Conservation (phyloP, 2,329 filamentous ascomycete species). For the Leptographium radiaticola region DNA sequence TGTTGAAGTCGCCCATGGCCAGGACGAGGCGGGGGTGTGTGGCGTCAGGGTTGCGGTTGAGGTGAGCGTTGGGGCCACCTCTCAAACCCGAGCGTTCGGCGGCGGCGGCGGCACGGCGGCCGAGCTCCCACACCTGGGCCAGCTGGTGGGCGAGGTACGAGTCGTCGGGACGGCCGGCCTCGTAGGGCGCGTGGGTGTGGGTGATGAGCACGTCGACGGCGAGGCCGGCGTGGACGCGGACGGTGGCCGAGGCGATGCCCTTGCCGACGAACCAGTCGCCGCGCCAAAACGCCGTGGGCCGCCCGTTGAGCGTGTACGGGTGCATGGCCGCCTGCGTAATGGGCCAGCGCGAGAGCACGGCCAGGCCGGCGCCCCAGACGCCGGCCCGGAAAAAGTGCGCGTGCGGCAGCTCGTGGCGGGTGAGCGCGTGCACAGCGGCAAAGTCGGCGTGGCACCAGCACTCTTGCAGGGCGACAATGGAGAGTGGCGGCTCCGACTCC, state of each 20-base stretch:
- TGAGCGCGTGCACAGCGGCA: slow-evolving; percentile 57
- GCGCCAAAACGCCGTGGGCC: slow-evolving; percentile 84
- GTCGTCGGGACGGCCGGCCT: slow-evolving; percentile 51
- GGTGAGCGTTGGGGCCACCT: too few relatives aligned
- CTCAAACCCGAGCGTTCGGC: slow-evolving; percentile 41
- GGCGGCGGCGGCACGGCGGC: slow-evolving; percentile 75
- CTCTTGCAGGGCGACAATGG: slow-evolving; percentile 61
- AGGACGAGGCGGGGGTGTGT: slow-evolving; percentile 66
- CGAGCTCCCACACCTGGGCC: slow-evolving; percentile 88
- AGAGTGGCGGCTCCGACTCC: slow-evolving; percentile 64
- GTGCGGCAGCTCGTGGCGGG: slow-evolving; percentile 63
- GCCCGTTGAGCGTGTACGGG: slow-evolving; percentile 79
- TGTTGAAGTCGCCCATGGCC: slow-evolving; percentile 90
- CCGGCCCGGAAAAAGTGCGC: slow-evolving; percentile 90
- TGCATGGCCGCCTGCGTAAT: slow-evolving; percentile 82
- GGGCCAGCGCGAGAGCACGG: slow-evolving; percentile 82
- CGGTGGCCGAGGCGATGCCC: slow-evolving; percentile 72
- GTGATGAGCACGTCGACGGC: slow-evolving; percentile 86
- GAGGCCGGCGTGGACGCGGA: slow-evolving; percentile 46
- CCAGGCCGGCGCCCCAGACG: slow-evolving; percentile 79
- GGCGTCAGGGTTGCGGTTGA: too few relatives aligned
- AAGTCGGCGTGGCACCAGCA: slow-evolving; percentile 62
- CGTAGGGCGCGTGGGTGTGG: slow-evolving; percentile 81
- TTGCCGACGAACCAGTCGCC: slow-evolving; percentile 97
- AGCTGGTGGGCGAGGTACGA: slow-evolving; percentile 84